Evolutionary conservation across 148 eudicot species (phyloP).

Genomic region (Suaeda aralocaspica): DNA sequence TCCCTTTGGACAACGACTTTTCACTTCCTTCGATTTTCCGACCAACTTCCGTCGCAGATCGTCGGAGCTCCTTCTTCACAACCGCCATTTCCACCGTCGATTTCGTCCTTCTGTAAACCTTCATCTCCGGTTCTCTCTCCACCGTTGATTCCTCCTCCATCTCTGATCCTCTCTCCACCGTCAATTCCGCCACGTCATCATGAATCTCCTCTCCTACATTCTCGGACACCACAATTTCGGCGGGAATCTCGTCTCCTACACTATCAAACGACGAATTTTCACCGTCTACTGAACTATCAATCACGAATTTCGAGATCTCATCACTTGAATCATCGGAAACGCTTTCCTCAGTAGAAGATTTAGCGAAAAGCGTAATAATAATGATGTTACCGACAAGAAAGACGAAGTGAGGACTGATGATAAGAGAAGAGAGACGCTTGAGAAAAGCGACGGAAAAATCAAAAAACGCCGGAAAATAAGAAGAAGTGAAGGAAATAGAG

Average conservation of each 20-base stretch:
- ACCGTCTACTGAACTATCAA: background rate
- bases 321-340: background rate
- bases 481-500: constrained; percentile 26
- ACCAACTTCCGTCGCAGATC: constrained; percentile 44
- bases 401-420: constrained; percentile 44
- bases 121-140: constrained; percentile 23
- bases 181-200: too few relatives aligned
- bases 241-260: background rate
- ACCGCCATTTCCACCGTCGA: constrained; percentile 31
- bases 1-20: background rate
- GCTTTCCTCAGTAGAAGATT: constrained; percentile 25
- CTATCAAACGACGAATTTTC: background rate
- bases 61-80: constrained; percentile 32
- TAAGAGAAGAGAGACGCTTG: constrained; percentile 17
- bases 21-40: constrained; percentile 22
- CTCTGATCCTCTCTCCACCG: too few relatives aligned
- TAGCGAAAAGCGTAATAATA: constrained; percentile 33
- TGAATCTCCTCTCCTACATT: too few relatives aligned
- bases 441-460: constrained; percentile 19
- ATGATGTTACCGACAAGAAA: constrained; percentile 60
- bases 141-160: background rate
- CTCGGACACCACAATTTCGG: too few relatives aligned
- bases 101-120: constrained; percentile 39
- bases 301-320: background rate
- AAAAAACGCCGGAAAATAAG: constrained; percentile 23